These are phyloP conservation scores for Chalciporus sphaerocephalus DNA, from an alignment of 768 basidiomycete species.

Conservation along the genomic window DNA sequence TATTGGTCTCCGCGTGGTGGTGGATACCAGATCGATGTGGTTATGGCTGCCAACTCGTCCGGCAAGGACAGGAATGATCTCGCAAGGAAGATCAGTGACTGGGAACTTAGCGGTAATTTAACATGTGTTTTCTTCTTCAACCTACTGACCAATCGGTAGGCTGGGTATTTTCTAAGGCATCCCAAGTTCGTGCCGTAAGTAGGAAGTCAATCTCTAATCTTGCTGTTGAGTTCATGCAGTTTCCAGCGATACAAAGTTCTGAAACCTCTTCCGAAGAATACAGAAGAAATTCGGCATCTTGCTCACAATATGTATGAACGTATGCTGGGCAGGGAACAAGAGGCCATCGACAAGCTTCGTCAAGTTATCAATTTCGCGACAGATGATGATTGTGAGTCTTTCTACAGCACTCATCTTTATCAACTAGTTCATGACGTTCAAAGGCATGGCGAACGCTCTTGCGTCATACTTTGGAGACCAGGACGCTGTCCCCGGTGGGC, in stretches of 20 bases:
- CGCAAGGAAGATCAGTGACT: constrained; percentile 34
- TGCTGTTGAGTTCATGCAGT: background rate
- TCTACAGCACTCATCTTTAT: background rate
- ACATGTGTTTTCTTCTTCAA: background rate
- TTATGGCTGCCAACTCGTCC: constrained; percentile 23
- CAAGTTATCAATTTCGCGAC: constrained; percentile 38
- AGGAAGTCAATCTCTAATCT: background rate
- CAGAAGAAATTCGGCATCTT: constrained; percentile 31
- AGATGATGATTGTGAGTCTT: constrained; percentile 34
- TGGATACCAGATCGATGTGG: constrained; percentile 36
- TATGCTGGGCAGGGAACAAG: constrained; percentile 41
- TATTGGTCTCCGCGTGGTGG: constrained; percentile 28
- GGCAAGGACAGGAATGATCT: constrained; percentile 32
- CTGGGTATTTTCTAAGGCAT: constrained; percentile 30
- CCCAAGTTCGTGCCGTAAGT: constrained; percentile 37
- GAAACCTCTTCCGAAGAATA: constrained; percentile 32
- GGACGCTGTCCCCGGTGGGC: constrained; percentile 36
- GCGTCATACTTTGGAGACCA: constrained; percentile 44
- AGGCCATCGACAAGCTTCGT: constrained; percentile 37
- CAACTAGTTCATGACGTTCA: background rate
- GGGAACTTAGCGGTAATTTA: constrained; percentile 35
- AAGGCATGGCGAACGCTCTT: constrained; percentile 41
- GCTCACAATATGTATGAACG: constrained; percentile 32
- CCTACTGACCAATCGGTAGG: constrained; percentile 16
- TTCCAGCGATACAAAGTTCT: constrained; percentile 35